Conservation (phyloP, 352 stramenopile genomes). For the Phytophthora constricta region DNA sequence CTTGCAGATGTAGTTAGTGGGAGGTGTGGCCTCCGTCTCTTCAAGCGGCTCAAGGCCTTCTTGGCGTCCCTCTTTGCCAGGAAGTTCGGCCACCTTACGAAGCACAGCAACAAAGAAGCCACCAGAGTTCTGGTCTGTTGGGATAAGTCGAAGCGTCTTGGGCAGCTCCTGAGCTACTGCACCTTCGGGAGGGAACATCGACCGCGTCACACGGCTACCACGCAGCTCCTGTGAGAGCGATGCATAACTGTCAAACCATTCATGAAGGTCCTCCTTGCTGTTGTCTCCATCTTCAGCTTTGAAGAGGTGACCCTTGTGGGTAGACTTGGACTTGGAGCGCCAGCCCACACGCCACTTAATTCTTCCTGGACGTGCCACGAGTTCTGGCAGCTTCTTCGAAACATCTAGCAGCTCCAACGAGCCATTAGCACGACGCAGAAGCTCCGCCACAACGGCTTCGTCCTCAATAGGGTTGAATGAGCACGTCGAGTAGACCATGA, state of each 20-base stretch:
- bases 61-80: slow-evolving; percentile 50
- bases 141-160: slow-evolving; percentile 94
- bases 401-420: slow-evolving; percentile 93
- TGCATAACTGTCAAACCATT: slow-evolving; percentile 81
- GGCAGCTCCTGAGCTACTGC: slow-evolving; percentile 62
- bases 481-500: slow-evolving; percentile 97
- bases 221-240: slow-evolving; percentile 65
- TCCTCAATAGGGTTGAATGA: slow-evolving; percentile 99
- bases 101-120: slow-evolving; percentile 99
- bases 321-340: slow-evolving; percentile 90
- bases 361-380: slow-evolving; percentile 61
- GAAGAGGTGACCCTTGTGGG: slow-evolving; percentile 80
- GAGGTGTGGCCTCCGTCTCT: slow-evolving; percentile 50
- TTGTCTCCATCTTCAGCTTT: slow-evolving; percentile 29
- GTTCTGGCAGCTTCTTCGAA: slow-evolving; percentile 57
- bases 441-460: slow-evolving; percentile 97
- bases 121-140: slow-evolving; percentile 98
- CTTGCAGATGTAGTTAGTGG: slow-evolving; percentile 80
- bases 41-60: slow-evolving; percentile 58
- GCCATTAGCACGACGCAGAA: slow-evolving; percentile 90
- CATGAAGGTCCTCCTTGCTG: slow-evolving; percentile 47
- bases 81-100: slow-evolving; percentile 76
- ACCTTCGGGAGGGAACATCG: slow-evolving; percentile 86
- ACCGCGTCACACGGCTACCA: slow-evolving; percentile 66
- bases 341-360: slow-evolving; percentile 79